Evolutionary conservation across 768 basidiomycete genomes (phyloP).

Genomic region (Suillus cothurnatus): DNA sequence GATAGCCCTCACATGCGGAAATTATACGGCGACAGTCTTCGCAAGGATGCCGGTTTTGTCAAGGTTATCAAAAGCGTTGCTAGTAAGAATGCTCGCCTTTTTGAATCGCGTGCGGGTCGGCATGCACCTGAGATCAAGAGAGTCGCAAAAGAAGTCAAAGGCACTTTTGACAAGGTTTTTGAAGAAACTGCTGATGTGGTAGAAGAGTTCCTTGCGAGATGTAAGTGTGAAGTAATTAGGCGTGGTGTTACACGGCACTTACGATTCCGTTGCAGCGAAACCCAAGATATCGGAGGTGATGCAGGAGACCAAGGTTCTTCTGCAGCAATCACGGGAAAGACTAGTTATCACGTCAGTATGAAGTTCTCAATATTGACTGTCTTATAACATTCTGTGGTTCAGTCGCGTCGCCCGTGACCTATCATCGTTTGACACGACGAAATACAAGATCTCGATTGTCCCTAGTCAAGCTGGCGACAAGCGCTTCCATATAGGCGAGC

Average conservation of each 20-base stretch:
- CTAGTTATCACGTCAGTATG: slow-evolving; percentile 85
- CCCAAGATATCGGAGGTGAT: slow-evolving; percentile 89
- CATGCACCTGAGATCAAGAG: slow-evolving; percentile 84
- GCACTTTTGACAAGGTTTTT: slow-evolving; percentile 94
- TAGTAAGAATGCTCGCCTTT: slow-evolving; percentile 72
- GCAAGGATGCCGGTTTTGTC: slow-evolving; percentile 96
- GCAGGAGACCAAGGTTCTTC: slow-evolving; percentile 87
- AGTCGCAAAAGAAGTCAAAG: slow-evolving; percentile 89
- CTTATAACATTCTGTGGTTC: slow-evolving; percentile 7
- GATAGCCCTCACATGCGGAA: slow-evolving; percentile 96
- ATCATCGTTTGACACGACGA: slow-evolving; percentile 74
- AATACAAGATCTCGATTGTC: slow-evolving; percentile 72
- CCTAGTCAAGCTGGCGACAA: slow-evolving; percentile 51
- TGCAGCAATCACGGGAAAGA: slow-evolving; percentile 89
- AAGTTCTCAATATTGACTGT: slow-evolving; percentile 3
- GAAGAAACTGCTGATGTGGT: slow-evolving; percentile 92
- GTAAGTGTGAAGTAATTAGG: slow-evolving; percentile 46
- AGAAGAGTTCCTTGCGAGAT: slow-evolving; percentile 91
- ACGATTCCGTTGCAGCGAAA: slow-evolving; percentile 54
- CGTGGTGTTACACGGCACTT: neutral
- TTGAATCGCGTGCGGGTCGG: slow-evolving; percentile 76
- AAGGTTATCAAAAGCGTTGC: slow-evolving; percentile 98
- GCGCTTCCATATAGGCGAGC: slow-evolving; percentile 89
- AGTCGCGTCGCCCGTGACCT: slow-evolving; percentile 85
- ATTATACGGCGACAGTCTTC: slow-evolving; percentile 89